Percentiles rank a stretch among this genome's conserved stretches.
phyloP scores from a whole-genome alignment of 2,329 filamentous ascomycete species.

The Pseudocercospora crystallina region DNA sequence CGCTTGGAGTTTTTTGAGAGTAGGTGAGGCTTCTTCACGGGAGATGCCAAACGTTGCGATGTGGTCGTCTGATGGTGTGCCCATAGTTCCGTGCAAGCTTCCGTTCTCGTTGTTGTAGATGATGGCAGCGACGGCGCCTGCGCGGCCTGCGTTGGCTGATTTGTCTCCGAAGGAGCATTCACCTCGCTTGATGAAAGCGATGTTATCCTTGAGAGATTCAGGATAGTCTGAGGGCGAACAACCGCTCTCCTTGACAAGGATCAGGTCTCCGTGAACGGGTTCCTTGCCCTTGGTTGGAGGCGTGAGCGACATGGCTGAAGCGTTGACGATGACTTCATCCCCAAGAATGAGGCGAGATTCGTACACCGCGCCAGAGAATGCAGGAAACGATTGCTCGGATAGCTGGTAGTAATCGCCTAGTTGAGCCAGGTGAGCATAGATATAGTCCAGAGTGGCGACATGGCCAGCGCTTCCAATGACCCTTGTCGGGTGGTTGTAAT shows the following conservation, averaged over 20 bases:
- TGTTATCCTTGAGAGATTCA: constrained; percentile 56
- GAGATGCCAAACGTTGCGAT: constrained; percentile 69
- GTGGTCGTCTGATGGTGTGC: constrained; percentile 66
- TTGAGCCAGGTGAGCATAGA: constrained; percentile 37
- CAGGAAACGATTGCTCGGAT: constrained; percentile 46
- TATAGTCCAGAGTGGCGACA: constrained; percentile 32
- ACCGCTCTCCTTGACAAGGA: constrained; percentile 60
- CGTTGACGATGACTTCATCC: constrained; percentile 59
- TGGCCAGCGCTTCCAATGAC: constrained; percentile 61
- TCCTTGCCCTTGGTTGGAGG: constrained; percentile 26
- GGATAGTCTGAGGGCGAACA: constrained; percentile 68
- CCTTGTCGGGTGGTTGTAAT: constrained; percentile 68
- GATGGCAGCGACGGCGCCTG: constrained; percentile 70
- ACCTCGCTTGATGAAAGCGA: constrained; percentile 71
- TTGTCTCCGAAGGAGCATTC: constrained; percentile 71
- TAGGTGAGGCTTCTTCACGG: constrained; percentile 18
- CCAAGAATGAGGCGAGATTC: constrained; percentile 50
- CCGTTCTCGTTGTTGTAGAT: constrained; percentile 72
- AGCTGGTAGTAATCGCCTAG: constrained; percentile 63
- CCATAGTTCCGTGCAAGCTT: constrained; percentile 48
- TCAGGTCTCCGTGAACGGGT: constrained; percentile 36
- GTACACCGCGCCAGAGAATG: constrained; percentile 29
- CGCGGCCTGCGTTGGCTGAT: constrained; percentile 64
- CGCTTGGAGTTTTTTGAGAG: constrained; percentile 20
- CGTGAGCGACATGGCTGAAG: constrained; percentile 53